Evolutionary conservation across 1,284 basidiomycete species (phyloP).

Genomic region (Phylloboletellus chloephorus): DNA sequence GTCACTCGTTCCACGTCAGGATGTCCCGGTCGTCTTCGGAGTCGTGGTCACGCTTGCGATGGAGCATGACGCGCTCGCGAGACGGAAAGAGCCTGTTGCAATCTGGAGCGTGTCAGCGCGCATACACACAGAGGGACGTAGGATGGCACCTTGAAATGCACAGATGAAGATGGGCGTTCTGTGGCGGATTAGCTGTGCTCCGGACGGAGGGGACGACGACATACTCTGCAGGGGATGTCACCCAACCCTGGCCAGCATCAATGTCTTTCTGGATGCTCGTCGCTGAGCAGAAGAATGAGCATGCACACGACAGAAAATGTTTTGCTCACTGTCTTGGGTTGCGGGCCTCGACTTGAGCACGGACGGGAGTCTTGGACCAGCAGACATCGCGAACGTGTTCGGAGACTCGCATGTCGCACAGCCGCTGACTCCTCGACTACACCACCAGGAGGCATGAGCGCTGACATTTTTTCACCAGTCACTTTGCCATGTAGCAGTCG

Average conservation of each 20-base stretch:
- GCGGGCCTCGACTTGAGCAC: slow-evolving; percentile 49
- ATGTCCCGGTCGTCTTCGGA: slow-evolving; percentile 52
- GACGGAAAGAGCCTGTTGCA: slow-evolving; percentile 71
- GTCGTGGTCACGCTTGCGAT: slow-evolving; percentile 69
- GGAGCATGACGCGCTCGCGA: slow-evolving; percentile 60
- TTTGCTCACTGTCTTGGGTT: slow-evolving; percentile 45
- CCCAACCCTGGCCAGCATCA: slow-evolving; percentile 23
- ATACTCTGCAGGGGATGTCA: slow-evolving; percentile 29
- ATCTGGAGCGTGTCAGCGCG: slow-evolving; percentile 33
- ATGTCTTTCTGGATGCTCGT: slow-evolving; percentile 23
- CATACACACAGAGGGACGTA: neutral
- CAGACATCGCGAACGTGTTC: slow-evolving; percentile 13
- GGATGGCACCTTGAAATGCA: slow-evolving; percentile 25
- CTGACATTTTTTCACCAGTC: slow-evolving; percentile 37
- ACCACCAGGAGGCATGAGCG: slow-evolving; percentile 10
- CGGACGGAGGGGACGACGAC: slow-evolving; percentile 2
- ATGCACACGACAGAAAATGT: neutral
- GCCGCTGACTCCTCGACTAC: slow-evolving; percentile 11
- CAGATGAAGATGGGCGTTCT: slow-evolving; percentile 30
- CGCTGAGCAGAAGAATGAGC: slow-evolving; percentile 10
- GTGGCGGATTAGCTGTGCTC: slow-evolving; percentile 6
- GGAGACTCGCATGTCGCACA: slow-evolving; percentile 1
- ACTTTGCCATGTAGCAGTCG: slow-evolving; percentile 49
- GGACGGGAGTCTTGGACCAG: slow-evolving; percentile 43
- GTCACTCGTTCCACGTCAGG: slow-evolving; percentile 69